Conservation (phyloP, 2,329 filamentous ascomycete species). For the Trichoderma arundinaceum region DNA sequence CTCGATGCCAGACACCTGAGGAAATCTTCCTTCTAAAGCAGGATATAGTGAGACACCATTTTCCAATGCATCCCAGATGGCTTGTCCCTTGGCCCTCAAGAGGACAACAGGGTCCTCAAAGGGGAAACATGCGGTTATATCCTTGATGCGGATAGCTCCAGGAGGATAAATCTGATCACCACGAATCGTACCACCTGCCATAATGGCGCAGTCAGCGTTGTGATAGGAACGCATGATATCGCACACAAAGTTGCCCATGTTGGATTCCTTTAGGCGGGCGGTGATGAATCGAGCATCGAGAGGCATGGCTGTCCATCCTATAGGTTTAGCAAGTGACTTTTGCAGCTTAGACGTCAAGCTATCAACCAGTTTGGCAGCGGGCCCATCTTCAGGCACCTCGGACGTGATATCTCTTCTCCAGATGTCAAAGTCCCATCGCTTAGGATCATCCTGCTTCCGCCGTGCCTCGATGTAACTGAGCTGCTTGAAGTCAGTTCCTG, state of each 20-base stretch:
- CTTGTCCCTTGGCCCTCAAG: constrained; percentile 71
- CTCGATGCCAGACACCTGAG: constrained; percentile 82
- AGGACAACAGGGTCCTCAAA: constrained; percentile 91
- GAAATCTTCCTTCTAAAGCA: constrained; percentile 81
- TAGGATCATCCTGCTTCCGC: constrained; percentile 52
- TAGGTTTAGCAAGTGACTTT: constrained; percentile 77
- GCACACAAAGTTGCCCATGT: constrained; percentile 88
- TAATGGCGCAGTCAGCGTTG: constrained; percentile 78
- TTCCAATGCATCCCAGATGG: constrained; percentile 79
- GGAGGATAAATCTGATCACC: constrained; percentile 89
- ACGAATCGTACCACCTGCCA: constrained; percentile 84
- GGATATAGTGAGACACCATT: constrained; percentile 83
- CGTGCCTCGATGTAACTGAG: constrained; percentile 85
- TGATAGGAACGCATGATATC: constrained; percentile 90
- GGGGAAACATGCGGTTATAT: constrained; percentile 87
- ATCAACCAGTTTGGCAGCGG: constrained; percentile 66
- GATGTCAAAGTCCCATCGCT: constrained; percentile 80
- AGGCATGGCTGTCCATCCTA: constrained; percentile 82
- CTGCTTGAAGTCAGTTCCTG: constrained; percentile 90
- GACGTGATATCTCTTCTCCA: constrained; percentile 74
- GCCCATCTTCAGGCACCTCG: constrained; percentile 66
- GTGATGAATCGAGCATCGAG: constrained; percentile 88
- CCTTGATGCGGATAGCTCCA: constrained; percentile 76
- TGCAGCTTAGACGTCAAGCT: constrained; percentile 75
- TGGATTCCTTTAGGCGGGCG: constrained; percentile 77